Base-by-base conservation (phyloP, 805 yeast genomes). In the Candida qinlingensis region DNA sequence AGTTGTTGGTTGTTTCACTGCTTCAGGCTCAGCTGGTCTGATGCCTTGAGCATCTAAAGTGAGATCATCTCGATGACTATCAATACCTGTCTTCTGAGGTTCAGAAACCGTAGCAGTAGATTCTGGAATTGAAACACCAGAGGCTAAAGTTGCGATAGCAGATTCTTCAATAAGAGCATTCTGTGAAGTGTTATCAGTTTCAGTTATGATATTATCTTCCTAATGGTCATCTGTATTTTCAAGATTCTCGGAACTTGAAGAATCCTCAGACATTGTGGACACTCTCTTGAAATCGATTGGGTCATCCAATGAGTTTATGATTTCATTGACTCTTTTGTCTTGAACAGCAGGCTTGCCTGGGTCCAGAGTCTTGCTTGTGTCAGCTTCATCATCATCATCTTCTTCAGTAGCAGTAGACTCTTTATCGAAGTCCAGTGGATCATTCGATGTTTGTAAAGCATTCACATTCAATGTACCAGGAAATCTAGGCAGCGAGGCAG, bases 401-500 rank as follows among this genome's bases (percentile, higher is more conserved):
- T 27, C 37, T 10, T 37, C 41, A 13, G 10, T 30, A 4, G 28
- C 37, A 7, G 37, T 19, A 29, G 12, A 27, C 12, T 25, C 13
- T 10, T 38, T 13, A 27, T 41, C 50, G 19, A 28, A 9, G 28
- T 27, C 29, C 30, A 51, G 30, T 4, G 60, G 55, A 27, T 34
- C 47, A 13, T 44, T 45, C 1, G 59, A 50, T 37, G 41, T 48
- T 10, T 69, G 66, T 36, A 76, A 57, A 1, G 77, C 84, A 35
- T 67, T 73, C 45, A 77, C 77, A 45, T 73, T 67, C 47, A 70
- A 60, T 0, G 77, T 69, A 3, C 74, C 80, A 1, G 77, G 74
- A 53, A 70, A 63, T 30, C 80, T 61, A 7, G 80, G 80, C 13
- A 73, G 54, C 11, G 62, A 54, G 3, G 59, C 63, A 3, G 64